A percentile compares a stretch with the other conserved stretches of the same genome.
Evolutionary conservation across 768 basidiomycete genomes (phyloP).

Genomic region (Gymnopilus dilepis): DNA sequence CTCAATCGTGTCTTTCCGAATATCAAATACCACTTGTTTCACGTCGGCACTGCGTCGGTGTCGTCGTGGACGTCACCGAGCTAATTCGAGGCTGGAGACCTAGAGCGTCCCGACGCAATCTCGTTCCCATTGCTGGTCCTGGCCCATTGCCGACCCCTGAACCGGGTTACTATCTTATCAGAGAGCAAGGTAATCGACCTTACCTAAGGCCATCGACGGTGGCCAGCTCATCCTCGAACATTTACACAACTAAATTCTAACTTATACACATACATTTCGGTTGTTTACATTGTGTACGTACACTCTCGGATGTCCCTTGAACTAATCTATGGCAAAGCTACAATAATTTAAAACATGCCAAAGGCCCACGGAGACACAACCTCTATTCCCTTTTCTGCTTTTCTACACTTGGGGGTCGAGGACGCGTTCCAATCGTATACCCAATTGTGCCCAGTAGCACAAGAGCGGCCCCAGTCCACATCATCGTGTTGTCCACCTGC

Average conservation of each 20-base stretch:
- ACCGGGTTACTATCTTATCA: background rate
- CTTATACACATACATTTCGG: no score
- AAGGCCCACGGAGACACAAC: no score
- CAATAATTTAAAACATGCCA: no score
- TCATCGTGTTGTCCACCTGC: slow-evolving; percentile 46
- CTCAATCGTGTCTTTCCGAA: background rate
- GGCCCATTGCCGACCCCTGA: background rate
- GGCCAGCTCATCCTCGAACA: no score
- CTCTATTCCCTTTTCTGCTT: slow-evolving; percentile 22
- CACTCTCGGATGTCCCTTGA: no score
- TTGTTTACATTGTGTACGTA: no score
- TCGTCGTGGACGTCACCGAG: background rate
- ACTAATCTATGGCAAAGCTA: no score
- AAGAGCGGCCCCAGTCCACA: slow-evolving; percentile 73
- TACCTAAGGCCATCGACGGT: no score
- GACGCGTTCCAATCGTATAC: slow-evolving; percentile 57
- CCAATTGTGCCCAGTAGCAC: slow-evolving; percentile 75
- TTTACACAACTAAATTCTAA: no score
- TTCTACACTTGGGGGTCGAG: slow-evolving; percentile 24
- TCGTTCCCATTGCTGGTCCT: background rate
- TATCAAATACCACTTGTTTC: background rate
- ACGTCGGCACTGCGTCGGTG: background rate
- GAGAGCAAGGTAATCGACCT: background rate
- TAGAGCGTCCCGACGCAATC: background rate
- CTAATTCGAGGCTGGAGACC: background rate